phyloP scores from a whole-genome alignment of 306 rosid species.

The Hippophae rhamnoides region DNA sequence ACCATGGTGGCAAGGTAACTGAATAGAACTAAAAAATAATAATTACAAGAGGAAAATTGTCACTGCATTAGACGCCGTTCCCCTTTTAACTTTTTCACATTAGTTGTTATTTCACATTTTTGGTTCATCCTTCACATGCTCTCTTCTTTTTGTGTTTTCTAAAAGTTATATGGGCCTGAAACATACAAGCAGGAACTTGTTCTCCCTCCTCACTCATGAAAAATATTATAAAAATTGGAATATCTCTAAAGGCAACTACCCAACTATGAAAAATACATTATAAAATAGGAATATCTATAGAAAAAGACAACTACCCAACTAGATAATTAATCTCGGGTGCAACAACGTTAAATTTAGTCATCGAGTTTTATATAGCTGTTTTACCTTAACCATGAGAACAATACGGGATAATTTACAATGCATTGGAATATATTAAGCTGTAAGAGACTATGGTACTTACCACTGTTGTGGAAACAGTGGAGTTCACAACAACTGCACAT shows the following conservation, averaged over 20 bases:
- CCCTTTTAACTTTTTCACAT: not conserved
- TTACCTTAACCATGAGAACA: no score
- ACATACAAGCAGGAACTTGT: not conserved
- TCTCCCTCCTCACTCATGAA: not conserved
- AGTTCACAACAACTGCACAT: slow-evolving; percentile 84
- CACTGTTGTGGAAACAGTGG: slow-evolving; percentile 67
- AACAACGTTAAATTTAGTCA: no score
- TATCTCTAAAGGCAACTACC: no score
- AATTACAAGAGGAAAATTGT: no score
- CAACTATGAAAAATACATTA: not conserved
- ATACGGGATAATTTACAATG: not conserved
- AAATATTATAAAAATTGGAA: not conserved
- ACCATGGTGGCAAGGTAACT: no score
- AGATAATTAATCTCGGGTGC: no score
- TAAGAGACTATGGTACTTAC: slow-evolving; percentile 27
- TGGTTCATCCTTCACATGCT: not conserved
- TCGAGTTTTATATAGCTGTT: no score
- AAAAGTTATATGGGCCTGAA: not conserved
- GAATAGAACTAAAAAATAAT: no score
- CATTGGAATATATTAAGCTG: not conserved
- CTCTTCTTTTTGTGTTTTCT: not conserved
- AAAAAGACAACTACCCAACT: no score
- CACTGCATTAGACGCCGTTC: no score
- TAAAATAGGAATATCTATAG: no score
- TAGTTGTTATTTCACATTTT: no score